Conservation (phyloP, 192 early-diverging fungal genomes). For the Entomortierella beljakovae region DNA sequence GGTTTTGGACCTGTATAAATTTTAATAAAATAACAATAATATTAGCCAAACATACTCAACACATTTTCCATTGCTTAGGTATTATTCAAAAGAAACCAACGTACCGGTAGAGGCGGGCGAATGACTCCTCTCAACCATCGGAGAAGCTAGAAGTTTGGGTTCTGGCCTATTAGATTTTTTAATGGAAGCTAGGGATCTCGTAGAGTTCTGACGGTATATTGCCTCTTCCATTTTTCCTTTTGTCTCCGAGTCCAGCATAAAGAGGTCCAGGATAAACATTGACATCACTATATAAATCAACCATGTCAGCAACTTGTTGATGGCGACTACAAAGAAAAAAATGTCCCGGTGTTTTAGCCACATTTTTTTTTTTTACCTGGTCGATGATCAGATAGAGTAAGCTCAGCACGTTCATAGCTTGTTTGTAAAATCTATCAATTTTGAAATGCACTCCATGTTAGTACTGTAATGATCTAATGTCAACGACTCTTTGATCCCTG, state of each 20-base stretch:
- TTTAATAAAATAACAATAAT: too few relatives aligned
- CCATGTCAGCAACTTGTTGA: slow-evolving; percentile 21
- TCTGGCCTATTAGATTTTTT: background rate
- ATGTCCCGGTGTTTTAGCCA: slow-evolving; percentile 3
- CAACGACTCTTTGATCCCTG: background rate
- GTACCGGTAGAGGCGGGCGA: too few relatives aligned
- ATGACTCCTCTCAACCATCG: background rate
- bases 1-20: slow-evolving; percentile 63
- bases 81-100: too few relatives aligned
- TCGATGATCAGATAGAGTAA: slow-evolving; percentile 83
- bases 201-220: slow-evolving; percentile 59
- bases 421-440: slow-evolving; percentile 55
- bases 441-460: background rate
- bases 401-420: slow-evolving; percentile 67
- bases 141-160: background rate
- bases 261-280: slow-evolving; percentile 53
- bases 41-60: too few relatives aligned
- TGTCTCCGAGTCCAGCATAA: slow-evolving; percentile 57
- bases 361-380: slow-evolving; percentile 58
- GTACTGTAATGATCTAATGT: slow-evolving; percentile 33
- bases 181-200: background rate
- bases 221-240: slow-evolving; percentile 61
- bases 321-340: slow-evolving; percentile 41
- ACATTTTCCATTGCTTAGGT: too few relatives aligned
- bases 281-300: slow-evolving; percentile 28